These are phyloP conservation scores for Wickerhamiella alocasiicola DNA, from an alignment of 805 yeast genomes.

Conservation along the genomic window DNA sequence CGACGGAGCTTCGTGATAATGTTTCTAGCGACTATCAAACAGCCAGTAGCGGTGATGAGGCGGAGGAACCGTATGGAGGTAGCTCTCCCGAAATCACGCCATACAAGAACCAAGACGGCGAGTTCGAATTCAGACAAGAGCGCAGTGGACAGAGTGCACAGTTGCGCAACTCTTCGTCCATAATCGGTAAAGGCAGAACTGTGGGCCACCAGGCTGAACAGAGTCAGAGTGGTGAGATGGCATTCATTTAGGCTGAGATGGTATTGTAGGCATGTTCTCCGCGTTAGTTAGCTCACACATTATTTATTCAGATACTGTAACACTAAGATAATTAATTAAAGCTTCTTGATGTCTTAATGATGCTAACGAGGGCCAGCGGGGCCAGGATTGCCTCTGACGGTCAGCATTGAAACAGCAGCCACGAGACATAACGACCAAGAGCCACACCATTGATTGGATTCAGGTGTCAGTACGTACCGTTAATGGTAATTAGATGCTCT, in stretches of 20 bases:
- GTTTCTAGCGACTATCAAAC: constrained; percentile 23
- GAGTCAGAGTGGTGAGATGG: constrained; percentile 25
- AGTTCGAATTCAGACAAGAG: constrained; percentile 23
- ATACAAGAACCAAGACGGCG: constrained; percentile 27
- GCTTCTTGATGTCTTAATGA: too few relatives aligned
- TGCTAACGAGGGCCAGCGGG: too few relatives aligned
- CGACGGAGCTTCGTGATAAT: background rate
- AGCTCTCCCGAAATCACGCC: constrained; percentile 22
- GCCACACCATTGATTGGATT: too few relatives aligned
- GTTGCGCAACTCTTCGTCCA: constrained; percentile 18
- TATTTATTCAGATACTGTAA: background rate
- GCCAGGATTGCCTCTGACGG: too few relatives aligned
- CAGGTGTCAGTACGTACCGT: too few relatives aligned
- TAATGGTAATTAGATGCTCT: too few relatives aligned
- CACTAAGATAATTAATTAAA: too few relatives aligned
- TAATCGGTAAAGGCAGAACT: constrained; percentile 24
- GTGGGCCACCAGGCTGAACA: constrained; percentile 21
- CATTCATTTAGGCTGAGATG: too few relatives aligned
- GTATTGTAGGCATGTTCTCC: constrained; percentile 9
- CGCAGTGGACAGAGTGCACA: constrained; percentile 7
- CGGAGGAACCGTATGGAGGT: constrained; percentile 17
- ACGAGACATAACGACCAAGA: too few relatives aligned
- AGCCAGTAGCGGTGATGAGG: constrained; percentile 25
- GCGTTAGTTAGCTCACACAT: background rate
- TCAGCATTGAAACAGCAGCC: too few relatives aligned